Conservation (phyloP, 2,329 filamentous ascomycete genomes). For the Neophaeococcomyces aloes region DNA sequence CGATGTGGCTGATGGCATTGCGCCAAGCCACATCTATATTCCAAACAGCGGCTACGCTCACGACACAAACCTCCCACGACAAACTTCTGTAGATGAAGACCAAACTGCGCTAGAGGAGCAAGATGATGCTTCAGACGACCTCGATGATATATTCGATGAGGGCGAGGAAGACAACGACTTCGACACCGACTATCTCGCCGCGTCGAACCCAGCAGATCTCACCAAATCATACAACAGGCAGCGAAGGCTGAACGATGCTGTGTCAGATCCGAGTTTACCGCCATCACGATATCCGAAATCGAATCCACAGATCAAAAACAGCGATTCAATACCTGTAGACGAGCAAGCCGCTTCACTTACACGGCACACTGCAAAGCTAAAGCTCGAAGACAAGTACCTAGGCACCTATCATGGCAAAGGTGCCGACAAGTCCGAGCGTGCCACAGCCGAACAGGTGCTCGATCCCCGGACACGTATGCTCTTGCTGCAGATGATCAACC, state of each 20-base stretch:
- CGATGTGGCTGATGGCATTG: conserved; percentile 33
- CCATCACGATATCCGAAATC: conserved; percentile 54
- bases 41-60: conserved; percentile 39
- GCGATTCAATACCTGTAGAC: conserved; percentile 69
- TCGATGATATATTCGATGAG: conserved; percentile 43
- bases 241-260: conserved; percentile 51
- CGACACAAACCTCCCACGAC: conserved; percentile 22
- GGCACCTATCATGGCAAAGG: conserved; percentile 40
- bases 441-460: conserved; percentile 87
- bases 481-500: conserved; percentile 88
- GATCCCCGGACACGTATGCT: conserved; percentile 94
- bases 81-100: conserved; percentile 13
- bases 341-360: conserved; percentile 80
- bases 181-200: conserved; percentile 45
- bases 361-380: conserved; percentile 75
- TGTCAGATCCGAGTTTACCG: conserved; percentile 38
- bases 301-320: conserved; percentile 66
- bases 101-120: conserved; percentile 38
- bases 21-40: conserved; percentile 39
- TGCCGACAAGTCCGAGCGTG: conserved; percentile 76
- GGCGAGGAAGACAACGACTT: conserved; percentile 45
- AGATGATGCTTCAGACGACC: conserved; percentile 47
- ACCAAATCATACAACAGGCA: conserved; percentile 87
- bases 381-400: conserved; percentile 54
- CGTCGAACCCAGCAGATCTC: conserved; percentile 54